Base-by-base conservation (phyloP, 2,329 filamentous ascomycete species). In the Fusarium staphyleae region DNA sequence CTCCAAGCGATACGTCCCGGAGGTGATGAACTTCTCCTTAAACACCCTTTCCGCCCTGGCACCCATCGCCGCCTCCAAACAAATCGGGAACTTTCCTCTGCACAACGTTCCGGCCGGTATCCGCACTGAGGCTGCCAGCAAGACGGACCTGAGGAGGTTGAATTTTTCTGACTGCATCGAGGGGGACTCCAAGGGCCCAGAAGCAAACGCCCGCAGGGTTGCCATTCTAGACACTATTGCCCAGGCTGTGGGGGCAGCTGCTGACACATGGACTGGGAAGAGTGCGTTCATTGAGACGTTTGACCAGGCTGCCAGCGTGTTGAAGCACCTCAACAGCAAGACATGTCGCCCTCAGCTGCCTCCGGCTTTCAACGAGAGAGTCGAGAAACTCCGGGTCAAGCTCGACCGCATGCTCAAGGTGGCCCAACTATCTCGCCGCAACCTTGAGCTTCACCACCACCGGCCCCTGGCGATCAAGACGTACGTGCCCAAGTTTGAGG, bases 401-500 rank as follows among this genome's bases (percentile, higher is more conserved):
- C 67, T 88, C 22, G 72, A 77, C 30, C 76, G 77, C 35, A 81
- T 86, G 67, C 77, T 91, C 55, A 75, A 81, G 11, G 77, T 88
- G 44, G 82, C 91, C 1, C 82, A 80, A 35, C 79, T 88, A 15
- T 75, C 81, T 34, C 91, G 93, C 32, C 87, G 90, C 8, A 91
- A 92, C 2, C 85, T 98, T 24, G 84, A 91, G 67, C 85, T 99
- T 3, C 95, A 99, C 77, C 84, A 95, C 75, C 95, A 99, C 79
- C 83, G 84, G 1, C 91, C 93, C 0, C 82, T 96, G 3, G 88
- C 95, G 16, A 96, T 98, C 78, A 93, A 93, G 74, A 87, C 86
- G 7, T 87, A 85, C 52, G 86, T 97, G 39, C 95, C 95, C 74
- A 96, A 96, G 74, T 99, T 98, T 77, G 95, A 98, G 77, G 93